phyloP scores from a whole-genome alignment of 2,329 filamentous ascomycete species.

The Xylariaceae sp. region DNA sequence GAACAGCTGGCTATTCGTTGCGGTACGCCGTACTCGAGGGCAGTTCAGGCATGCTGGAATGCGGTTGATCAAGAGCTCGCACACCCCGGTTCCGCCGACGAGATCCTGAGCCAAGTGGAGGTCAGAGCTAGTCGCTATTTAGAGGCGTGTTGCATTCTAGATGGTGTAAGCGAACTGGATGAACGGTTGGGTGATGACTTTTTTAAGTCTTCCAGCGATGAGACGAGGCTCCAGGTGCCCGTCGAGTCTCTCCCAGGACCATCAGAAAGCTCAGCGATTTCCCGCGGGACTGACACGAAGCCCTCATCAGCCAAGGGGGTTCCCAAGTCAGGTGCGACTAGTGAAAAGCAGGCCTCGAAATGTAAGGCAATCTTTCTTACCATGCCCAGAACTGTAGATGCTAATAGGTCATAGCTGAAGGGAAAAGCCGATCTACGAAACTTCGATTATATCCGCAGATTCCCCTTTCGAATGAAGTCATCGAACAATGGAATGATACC shows the following conservation, averaged over 20 bases:
- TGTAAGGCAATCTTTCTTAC: conserved; percentile 13
- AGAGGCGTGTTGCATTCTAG: conserved; percentile 64
- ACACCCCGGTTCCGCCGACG: conserved; percentile 50
- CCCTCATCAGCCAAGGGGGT: conserved; percentile 8
- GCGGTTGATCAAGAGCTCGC: conserved; percentile 67
- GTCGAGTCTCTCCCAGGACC: conserved; percentile 21
- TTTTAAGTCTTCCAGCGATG: conserved; percentile 19
- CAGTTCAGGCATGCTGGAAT: conserved; percentile 70
- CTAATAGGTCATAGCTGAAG: conserved; percentile 21
- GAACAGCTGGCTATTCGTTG: conserved; percentile 68
- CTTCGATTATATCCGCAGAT: conserved; percentile 63
- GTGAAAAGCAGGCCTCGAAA: conserved; percentile 12
- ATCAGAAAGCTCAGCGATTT: conserved; percentile 11
- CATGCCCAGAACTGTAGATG: conserved; percentile 7
- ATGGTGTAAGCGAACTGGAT: conserved; percentile 60
- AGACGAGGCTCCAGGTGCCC: conserved; percentile 5
- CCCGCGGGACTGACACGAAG: conserved; percentile 15
- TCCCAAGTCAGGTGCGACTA: conserved; percentile 6
- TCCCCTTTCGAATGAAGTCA: conserved; percentile 58
- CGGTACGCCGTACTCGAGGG: conserved; percentile 74
- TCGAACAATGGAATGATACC: conserved; percentile 72
- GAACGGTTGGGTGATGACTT: conserved; percentile 54
- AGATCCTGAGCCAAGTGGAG: conserved; percentile 57
- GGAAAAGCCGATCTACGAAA: conserved; percentile 42
- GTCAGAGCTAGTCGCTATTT: conserved; percentile 59